Evolutionary conservation across 2,329 filamentous ascomycete species (phyloP).

Genomic region (Epichloe glyceriae): DNA sequence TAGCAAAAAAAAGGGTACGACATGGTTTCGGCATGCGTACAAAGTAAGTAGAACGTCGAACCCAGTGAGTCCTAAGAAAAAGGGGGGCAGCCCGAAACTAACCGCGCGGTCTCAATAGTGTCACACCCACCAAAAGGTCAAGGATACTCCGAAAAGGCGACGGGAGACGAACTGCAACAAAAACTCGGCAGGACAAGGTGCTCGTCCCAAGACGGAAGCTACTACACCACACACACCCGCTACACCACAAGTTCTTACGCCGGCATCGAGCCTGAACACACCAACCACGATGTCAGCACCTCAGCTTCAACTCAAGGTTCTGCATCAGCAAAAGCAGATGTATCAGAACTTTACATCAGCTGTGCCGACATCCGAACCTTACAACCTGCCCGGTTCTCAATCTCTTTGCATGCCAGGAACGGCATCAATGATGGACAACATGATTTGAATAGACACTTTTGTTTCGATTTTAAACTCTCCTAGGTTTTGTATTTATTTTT

Average conservation of each 20-base stretch:
- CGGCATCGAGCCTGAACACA: slow-evolving; percentile 9
- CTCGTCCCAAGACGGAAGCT: slow-evolving; percentile 33
- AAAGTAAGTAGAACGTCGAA: slow-evolving; percentile 41
- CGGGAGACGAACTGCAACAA: slow-evolving; percentile 40
- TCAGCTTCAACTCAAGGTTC: slow-evolving; percentile 4
- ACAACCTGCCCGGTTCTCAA: neutral
- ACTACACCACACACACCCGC: slow-evolving; percentile 19
- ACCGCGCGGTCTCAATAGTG: slow-evolving; percentile 31
- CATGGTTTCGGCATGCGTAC: slow-evolving; percentile 82
- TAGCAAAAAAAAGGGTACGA: slow-evolving; percentile 85
- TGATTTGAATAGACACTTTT: neutral
- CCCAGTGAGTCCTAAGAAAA: slow-evolving; percentile 2
- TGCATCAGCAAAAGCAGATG: slow-evolving; percentile 3
- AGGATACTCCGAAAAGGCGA: slow-evolving; percentile 55
- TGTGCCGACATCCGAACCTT: neutral
- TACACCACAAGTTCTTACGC: slow-evolving; percentile 14
- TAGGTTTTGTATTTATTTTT: neutral
- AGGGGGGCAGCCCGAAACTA: neutral
- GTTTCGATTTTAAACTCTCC: neutral
- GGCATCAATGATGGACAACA: slow-evolving; percentile 1
- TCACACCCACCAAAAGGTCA: slow-evolving; percentile 58
- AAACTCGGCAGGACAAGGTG: slow-evolving; percentile 27
- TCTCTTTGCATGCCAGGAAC: neutral
- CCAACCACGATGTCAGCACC: slow-evolving; percentile 4
- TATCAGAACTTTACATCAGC: neutral